Percentiles rank a stretch among this genome's conserved stretches.
These are phyloP conservation scores for Neophaeococcomyces aloes DNA, from an alignment of 2,329 filamentous ascomycete species.

Conservation along the genomic window DNA sequence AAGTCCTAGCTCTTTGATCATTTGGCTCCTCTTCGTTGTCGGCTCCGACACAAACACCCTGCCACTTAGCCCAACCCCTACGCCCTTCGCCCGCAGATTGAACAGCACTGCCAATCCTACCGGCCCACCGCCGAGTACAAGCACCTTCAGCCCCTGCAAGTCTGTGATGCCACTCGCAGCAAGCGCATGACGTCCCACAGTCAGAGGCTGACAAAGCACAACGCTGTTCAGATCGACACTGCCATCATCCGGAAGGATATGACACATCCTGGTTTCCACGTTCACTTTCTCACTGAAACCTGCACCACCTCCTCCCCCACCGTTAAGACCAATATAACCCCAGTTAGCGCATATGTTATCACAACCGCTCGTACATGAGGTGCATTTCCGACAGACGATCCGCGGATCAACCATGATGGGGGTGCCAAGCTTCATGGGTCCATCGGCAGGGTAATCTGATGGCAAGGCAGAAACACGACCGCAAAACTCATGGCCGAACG, in stretches of 20 bases:
- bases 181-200: constrained; percentile 46
- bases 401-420: constrained; percentile 39
- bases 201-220: constrained; percentile 44
- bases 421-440: too few species aligned
- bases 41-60: constrained; percentile 45
- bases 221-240: constrained; percentile 41
- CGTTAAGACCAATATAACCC: constrained; percentile 41
- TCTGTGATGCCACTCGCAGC: constrained; percentile 32
- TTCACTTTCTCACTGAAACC: constrained; percentile 39
- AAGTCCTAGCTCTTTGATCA: constrained; percentile 34
- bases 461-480: too few species aligned
- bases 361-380: constrained; percentile 38
- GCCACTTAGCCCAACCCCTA: constrained; percentile 7
- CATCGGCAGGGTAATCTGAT: too few species aligned
- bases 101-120: constrained; percentile 43
- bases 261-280: constrained; percentile 36
- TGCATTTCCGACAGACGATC: constrained; percentile 43
- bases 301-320: constrained; percentile 33
- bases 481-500: constrained; percentile 36
- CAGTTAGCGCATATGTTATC: constrained; percentile 45
- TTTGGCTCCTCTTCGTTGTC: constrained; percentile 37
- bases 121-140: constrained; percentile 45
- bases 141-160: constrained; percentile 34
- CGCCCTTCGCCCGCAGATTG: constrained; percentile 33
- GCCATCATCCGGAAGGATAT: constrained; percentile 39